phyloP scores from a whole-genome alignment of 768 basidiomycete genomes.

The Boletus vermiculosoides region DNA sequence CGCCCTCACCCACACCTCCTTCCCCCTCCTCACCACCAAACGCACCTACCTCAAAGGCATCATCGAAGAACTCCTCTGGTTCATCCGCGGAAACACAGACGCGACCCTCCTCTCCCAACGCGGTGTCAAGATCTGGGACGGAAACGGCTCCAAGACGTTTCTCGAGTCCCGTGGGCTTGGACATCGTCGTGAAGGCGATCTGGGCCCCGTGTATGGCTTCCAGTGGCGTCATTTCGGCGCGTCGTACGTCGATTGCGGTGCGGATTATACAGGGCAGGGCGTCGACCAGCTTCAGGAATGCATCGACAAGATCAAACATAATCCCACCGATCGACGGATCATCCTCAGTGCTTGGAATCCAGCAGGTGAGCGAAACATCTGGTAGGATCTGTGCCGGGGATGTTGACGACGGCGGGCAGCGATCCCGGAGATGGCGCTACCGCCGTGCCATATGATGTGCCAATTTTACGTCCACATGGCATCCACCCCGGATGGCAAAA shows the following conservation, averaged over 20 bases:
- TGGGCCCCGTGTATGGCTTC: slow-evolving; percentile 97
- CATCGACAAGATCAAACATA: slow-evolving; percentile 87
- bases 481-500: slow-evolving; percentile 46
- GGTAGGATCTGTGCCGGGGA: too few relatives aligned
- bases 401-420: slow-evolving; percentile 45
- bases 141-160: slow-evolving; percentile 88
- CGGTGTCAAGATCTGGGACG: slow-evolving; percentile 97
- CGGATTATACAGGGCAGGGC: slow-evolving; percentile 77
- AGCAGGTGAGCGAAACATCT: slow-evolving; percentile 56
- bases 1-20: slow-evolving; percentile 67
- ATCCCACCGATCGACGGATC: slow-evolving; percentile 92
- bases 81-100: slow-evolving; percentile 82
- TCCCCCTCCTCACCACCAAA: slow-evolving; percentile 95
- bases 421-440: slow-evolving; percentile 91
- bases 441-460: slow-evolving; percentile 98
- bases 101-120: slow-evolving; percentile 69
- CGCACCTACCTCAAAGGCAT: slow-evolving; percentile 91
- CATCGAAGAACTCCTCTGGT: slow-evolving; percentile 94
- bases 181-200: slow-evolving; percentile 83
- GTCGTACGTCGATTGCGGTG: slow-evolving; percentile 69
- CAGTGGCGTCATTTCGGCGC: slow-evolving; percentile 97
- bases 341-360: slow-evolving; percentile 98
- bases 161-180: slow-evolving; percentile 78
- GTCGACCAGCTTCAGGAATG: slow-evolving; percentile 92
- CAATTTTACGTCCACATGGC: slow-evolving; percentile 98